Evolutionary conservation across 2,329 filamentous ascomycete genomes (phyloP).

Genomic region (Ascochyta koolunga): DNA sequence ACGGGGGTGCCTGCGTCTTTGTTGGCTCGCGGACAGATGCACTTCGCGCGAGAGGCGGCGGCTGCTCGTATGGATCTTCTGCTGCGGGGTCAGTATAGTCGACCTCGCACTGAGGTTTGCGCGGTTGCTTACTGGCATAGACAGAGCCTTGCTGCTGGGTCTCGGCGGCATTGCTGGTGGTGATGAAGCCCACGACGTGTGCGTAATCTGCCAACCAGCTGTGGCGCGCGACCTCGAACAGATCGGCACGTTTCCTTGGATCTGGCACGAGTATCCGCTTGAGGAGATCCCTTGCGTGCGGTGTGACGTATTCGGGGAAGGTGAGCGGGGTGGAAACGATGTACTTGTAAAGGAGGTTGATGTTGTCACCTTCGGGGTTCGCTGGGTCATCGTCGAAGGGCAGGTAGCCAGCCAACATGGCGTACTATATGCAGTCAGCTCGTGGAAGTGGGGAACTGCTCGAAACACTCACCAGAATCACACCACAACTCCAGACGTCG

Average conservation of each 20-base stretch:
- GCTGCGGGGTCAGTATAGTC: slow-evolving; percentile 16
- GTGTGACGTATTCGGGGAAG: slow-evolving; percentile 98
- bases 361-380: slow-evolving; percentile 98
- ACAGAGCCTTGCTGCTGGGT: slow-evolving; percentile 71
- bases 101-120: not conserved
- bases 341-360: slow-evolving; percentile 98
- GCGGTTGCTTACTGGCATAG: slow-evolving; percentile 55
- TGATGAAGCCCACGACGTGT: slow-evolving; percentile 96
- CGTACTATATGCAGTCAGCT: slow-evolving; percentile 68
- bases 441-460: slow-evolving; percentile 15
- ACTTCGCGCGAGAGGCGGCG: slow-evolving; percentile 76
- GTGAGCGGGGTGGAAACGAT: slow-evolving; percentile 96
- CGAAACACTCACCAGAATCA: slow-evolving; percentile 79
- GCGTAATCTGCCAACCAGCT: slow-evolving; percentile 98
- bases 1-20: slow-evolving; percentile 63
- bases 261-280: slow-evolving; percentile 94
- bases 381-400: slow-evolving; percentile 98
- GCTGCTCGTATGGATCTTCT: slow-evolving; percentile 63
- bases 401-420: slow-evolving; percentile 96
- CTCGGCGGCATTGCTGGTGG: slow-evolving; percentile 88
- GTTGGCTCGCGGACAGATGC: slow-evolving; percentile 88
- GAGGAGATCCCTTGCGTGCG: slow-evolving; percentile 90
- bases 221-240: slow-evolving; percentile 96
- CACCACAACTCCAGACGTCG: slow-evolving; percentile 98
- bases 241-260: slow-evolving; percentile 88